These are phyloP conservation scores for Pichia exigua DNA, from an alignment of 805 yeast species.

Conservation along the genomic window DNA sequence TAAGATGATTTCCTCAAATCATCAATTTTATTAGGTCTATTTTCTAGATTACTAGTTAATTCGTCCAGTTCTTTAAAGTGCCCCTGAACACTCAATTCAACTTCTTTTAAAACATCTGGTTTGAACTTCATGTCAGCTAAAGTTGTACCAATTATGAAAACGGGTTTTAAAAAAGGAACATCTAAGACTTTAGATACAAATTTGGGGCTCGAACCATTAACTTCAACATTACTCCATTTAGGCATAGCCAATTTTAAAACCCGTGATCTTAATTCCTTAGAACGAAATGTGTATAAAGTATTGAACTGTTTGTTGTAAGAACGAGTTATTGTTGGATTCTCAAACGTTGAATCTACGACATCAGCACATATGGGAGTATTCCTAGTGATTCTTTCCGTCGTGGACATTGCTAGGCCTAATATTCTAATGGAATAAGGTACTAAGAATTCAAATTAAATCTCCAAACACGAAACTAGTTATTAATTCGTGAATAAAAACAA, in stretches of 20 bases:
- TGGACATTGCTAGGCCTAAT: background rate
- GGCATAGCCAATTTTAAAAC: slow-evolving; percentile 36
- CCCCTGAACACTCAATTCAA: slow-evolving; percentile 51
- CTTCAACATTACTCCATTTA: slow-evolving; percentile 36
- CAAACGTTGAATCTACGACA: slow-evolving; percentile 16
- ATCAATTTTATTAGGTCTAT: slow-evolving; percentile 17
- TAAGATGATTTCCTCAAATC: slow-evolving; percentile 36
- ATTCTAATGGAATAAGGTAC: background rate
- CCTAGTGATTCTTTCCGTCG: background rate
- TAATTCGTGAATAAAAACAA: background rate
- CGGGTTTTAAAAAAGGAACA: slow-evolving; percentile 48
- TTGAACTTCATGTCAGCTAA: slow-evolving; percentile 79
- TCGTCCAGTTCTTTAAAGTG: slow-evolving; percentile 30
- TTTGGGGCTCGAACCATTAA: slow-evolving; percentile 23
- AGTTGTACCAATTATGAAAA: slow-evolving; percentile 84
- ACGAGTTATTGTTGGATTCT: slow-evolving; percentile 22
- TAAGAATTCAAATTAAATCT: background rate
- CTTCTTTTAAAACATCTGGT: slow-evolving; percentile 78
- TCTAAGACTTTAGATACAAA: slow-evolving; percentile 50
- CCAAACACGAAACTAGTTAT: background rate
- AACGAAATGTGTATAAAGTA: slow-evolving; percentile 45
- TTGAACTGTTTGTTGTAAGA: slow-evolving; percentile 52
- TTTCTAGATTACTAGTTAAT: slow-evolving; percentile 8
- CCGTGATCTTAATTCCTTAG: slow-evolving; percentile 39
- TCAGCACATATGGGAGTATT: background rate